Evolutionary conservation across 371 early-diverging fungal genomes (phyloP).

Genomic region (Actinomucor elegans): DNA sequence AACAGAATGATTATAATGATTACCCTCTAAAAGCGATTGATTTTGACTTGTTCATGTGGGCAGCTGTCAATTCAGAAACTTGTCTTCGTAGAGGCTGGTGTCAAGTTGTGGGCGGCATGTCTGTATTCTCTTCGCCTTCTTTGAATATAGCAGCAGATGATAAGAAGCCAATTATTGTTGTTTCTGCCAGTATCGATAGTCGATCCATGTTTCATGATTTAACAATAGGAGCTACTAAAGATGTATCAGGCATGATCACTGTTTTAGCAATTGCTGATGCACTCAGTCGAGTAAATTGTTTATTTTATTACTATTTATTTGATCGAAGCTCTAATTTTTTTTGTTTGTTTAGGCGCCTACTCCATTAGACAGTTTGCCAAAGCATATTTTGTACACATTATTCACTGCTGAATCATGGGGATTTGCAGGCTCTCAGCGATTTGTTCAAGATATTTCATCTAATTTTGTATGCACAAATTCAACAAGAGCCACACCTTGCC

Average conservation of each 20-base stretch:
- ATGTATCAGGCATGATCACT: constrained; percentile 62
- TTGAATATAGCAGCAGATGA: constrained; percentile 50
- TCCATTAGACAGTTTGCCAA: constrained; percentile 44
- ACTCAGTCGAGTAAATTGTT: constrained; percentile 54
- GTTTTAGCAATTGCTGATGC: constrained; percentile 74
- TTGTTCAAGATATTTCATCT: constrained; percentile 69
- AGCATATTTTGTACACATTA: constrained; percentile 71
- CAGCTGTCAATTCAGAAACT: constrained; percentile 63
- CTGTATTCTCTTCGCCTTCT: constrained; percentile 73
- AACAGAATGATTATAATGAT: constrained; percentile 37
- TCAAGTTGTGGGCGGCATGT: constrained; percentile 68
- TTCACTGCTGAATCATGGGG: constrained; percentile 80
- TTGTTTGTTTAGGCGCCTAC: constrained; percentile 40
- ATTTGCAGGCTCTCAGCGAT: constrained; percentile 79
- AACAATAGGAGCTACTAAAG: constrained; percentile 51
- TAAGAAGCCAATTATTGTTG: constrained; percentile 64
- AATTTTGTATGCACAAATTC: constrained; percentile 63
- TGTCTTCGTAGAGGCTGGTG: constrained; percentile 77
- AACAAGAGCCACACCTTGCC: constrained; percentile 43
- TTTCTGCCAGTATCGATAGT: constrained; percentile 68
- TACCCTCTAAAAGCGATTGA: constrained; percentile 72
- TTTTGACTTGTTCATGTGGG: constrained; percentile 74
- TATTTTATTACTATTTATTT: too few species aligned
- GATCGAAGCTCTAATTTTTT: too few species aligned
- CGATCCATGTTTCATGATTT: constrained; percentile 69